Evolutionary conservation across 2,329 filamentous ascomycete species (phyloP).

Genomic region (Ophiocordyceps sinensis): DNA sequence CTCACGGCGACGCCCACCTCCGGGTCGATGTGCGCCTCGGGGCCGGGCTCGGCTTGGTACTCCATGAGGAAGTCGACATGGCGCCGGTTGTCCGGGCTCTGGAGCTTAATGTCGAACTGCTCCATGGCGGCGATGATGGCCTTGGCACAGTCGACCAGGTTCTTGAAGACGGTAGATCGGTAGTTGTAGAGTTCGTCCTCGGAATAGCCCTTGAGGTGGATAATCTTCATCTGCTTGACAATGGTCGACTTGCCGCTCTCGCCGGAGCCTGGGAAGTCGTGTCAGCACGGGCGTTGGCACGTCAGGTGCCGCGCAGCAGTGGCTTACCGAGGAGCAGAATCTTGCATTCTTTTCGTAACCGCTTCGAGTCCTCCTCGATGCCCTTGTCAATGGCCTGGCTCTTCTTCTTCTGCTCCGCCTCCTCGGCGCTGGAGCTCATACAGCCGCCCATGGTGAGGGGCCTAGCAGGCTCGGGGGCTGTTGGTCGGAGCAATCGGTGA

Average conservation of each 20-base stretch:
- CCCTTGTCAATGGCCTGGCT: constrained; percentile 91
- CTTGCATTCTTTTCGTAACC: constrained; percentile 95
- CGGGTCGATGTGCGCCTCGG: constrained; percentile 68
- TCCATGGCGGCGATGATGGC: constrained; percentile 82
- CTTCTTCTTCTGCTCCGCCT: constrained; percentile 86
- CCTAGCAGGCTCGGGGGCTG: constrained; percentile 4
- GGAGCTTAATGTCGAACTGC: constrained; percentile 75
- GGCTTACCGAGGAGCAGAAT: constrained; percentile 75
- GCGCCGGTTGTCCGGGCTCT: constrained; percentile 54
- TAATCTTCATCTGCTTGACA: constrained; percentile 99
- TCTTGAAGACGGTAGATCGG: constrained; percentile 94
- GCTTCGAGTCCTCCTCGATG: constrained; percentile 86
- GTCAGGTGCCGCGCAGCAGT: constrained; percentile 3
- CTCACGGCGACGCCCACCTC: constrained; percentile 72
- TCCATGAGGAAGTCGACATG: constrained; percentile 70
- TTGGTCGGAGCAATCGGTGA: not conserved
- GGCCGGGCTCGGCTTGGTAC: constrained; percentile 82
- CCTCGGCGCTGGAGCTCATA: constrained; percentile 77
- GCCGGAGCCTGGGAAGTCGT: constrained; percentile 57
- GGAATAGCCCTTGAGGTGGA: constrained; percentile 94
- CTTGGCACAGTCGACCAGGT: constrained; percentile 92
- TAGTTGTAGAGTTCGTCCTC: constrained; percentile 89
- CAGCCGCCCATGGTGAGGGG: constrained; percentile 68
- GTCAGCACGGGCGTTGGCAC: not conserved
- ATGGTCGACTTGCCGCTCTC: constrained; percentile 99